Base-by-base conservation (phyloP, 139 green algal genomes). In the Auxenochlorella pyrenoidosa region DNA sequence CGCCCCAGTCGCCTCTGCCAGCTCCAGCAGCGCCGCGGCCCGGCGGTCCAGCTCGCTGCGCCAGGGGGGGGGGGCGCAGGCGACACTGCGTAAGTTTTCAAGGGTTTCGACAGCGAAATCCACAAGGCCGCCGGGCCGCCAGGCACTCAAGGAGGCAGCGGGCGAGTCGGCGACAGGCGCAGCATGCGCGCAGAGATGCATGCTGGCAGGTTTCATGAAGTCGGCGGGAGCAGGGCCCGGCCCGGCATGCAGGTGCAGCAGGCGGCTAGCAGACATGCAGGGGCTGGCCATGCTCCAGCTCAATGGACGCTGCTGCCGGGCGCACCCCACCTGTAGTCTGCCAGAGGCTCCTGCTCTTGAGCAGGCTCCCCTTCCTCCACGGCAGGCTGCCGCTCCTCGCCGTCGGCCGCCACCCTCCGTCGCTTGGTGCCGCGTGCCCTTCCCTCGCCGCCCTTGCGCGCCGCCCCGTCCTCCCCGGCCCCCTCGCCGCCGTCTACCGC, bases 331-430 rank as follows among this genome's bases (percentile, higher is more conserved):
- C 75, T 81, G 43, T 63, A 26, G 43, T 40, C n/a, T 12, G 44
- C 22, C 0, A 81, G 54, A 22, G 36, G 22, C 76, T 81, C 75
- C 40, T 44, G 60, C 59, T 65, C 51, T 18, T 75, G 66, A 36
- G n/a, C 76, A 40, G 66, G 78, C 63, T 89, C 83, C 28, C 60
- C 85, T 40, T 90, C 86, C 36, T 75, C 60, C 24, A 8, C 36
- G 18, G 24, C 77, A 36, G 6, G 43, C 6, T 70, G 47, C 28
- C n/a, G 5, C 76, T 68, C 43, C 41, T 66, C 66, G 2, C 30
- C 76, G n/a, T n/a, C n/a, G 44, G 47, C 47, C 30, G 51, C n/a
- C 77, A 47, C 32, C 30, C 77, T 44, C 44, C 47, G 66, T 32
- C 66, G 66, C 66, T 73, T 73, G 66, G 12, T 10, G n/a, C 70